phyloP scores from a whole-genome alignment of 1,284 basidiomycete genomes.

The Pascua sp. region DNA sequence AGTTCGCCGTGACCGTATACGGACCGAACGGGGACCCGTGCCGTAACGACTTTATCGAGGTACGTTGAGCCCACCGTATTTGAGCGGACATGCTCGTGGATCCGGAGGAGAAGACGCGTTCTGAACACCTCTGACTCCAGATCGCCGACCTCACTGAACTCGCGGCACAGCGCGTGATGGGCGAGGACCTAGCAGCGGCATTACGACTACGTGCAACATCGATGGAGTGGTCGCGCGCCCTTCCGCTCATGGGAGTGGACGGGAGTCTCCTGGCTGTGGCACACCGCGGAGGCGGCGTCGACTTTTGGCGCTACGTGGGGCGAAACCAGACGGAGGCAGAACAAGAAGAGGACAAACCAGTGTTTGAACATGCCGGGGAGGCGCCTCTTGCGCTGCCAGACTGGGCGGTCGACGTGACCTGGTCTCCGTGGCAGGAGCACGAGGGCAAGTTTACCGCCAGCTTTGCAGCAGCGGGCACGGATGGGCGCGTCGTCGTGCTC shows the following conservation, averaged over 20 bases:
- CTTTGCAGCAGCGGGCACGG: slow-evolving; percentile 27
- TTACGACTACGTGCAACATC: slow-evolving; percentile 27
- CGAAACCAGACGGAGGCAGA: not conserved
- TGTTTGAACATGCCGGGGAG: not conserved
- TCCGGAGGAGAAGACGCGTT: not conserved
- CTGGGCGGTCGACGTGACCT: slow-evolving; percentile 16
- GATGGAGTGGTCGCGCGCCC: slow-evolving; percentile 31
- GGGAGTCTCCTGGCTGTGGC: slow-evolving; percentile 38
- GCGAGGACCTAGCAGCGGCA: not conserved
- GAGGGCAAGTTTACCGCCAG: slow-evolving; percentile 6
- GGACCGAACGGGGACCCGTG: slow-evolving; percentile 32
- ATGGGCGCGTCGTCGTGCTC: slow-evolving; percentile 21
- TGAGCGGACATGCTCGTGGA: not conserved
- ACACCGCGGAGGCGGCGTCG: slow-evolving; percentile 30
- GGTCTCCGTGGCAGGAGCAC: slow-evolving; percentile 28
- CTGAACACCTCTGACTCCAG: slow-evolving; percentile 13
- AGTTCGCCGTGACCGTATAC: slow-evolving; percentile 33
- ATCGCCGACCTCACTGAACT: slow-evolving; percentile 32
- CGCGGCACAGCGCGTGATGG: not conserved
- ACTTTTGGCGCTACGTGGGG: slow-evolving; percentile 32
- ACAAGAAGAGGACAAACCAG: no score
- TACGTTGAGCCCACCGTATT: no score
- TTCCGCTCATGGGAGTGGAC: slow-evolving; percentile 17
- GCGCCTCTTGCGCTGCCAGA: slow-evolving; percentile 1
- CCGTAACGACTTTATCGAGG: slow-evolving; percentile 32